Evolutionary conservation across 495 filamentous ascomycete genomes (phyloP).

Genomic region (Aspergillus homomorphus): DNA sequence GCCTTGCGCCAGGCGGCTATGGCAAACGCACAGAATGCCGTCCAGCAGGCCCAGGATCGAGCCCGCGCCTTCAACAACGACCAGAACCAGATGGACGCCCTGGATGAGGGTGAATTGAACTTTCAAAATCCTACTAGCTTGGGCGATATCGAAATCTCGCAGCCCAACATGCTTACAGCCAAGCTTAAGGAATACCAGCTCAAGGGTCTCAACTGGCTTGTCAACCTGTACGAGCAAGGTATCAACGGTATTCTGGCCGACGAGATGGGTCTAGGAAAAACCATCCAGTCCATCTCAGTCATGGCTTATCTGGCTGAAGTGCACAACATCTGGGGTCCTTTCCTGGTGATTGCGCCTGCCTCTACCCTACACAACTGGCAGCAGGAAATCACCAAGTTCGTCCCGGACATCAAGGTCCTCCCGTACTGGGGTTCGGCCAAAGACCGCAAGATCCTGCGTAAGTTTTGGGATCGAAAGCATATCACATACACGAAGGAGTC

Average conservation of each 20-base stretch:
- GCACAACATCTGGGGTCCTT: conserved; percentile 98
- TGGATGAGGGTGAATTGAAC: conserved; percentile 89
- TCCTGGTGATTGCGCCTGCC: conserved; percentile 92
- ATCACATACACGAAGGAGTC: conserved; percentile 91
- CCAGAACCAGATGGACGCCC: conserved; percentile 50
- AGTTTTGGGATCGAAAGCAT: conserved; percentile 98
- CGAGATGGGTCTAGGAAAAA: conserved; percentile 99
- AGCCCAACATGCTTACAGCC: conserved; percentile 90
- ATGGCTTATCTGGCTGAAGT: conserved; percentile 98
- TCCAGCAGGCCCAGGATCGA: conserved; percentile 90
- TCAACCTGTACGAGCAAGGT: conserved; percentile 97
- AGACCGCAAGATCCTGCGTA: conserved; percentile 92
- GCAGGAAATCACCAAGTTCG: conserved; percentile 93
- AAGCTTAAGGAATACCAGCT: conserved; percentile 97
- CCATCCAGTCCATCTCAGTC: conserved; percentile 96
- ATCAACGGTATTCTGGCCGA: conserved; percentile 99
- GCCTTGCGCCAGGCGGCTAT: conserved; percentile 77
- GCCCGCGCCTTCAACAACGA: conserved; percentile 85
- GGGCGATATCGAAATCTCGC: conserved; percentile 87
- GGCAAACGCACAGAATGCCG: conserved; percentile 94
- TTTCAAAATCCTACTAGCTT: conserved; percentile 98
- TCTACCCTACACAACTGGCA: conserved; percentile 99
- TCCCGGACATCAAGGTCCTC: conserved; percentile 87
- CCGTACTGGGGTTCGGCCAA: conserved; percentile 96
- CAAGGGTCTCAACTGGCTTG: conserved; percentile 98